Evolutionary conservation across 1,284 basidiomycete species (phyloP).

Genomic region (Boletus subluridellus): DNA sequence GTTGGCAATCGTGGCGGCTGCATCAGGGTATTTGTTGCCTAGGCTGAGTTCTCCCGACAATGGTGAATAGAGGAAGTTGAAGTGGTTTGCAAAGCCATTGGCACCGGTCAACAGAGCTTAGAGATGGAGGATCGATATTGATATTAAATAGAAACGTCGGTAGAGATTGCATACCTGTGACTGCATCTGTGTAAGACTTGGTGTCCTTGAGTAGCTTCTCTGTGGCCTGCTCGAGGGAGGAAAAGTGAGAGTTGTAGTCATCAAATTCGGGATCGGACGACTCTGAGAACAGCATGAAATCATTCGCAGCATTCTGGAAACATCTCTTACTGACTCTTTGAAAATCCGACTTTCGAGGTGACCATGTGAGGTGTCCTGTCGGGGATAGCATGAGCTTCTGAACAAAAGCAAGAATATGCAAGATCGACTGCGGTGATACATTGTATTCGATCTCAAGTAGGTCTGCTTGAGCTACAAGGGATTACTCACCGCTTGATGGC

Average conservation of each 20-base stretch:
- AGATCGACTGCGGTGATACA: slow-evolving; percentile 6
- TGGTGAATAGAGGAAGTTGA: slow-evolving; percentile 77
- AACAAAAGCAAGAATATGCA: neutral
- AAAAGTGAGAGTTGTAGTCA: slow-evolving; percentile 76
- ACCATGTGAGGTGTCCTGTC: slow-evolving; percentile 83
- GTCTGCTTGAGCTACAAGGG: neutral
- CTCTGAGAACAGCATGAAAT: slow-evolving; percentile 46
- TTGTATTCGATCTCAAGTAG: slow-evolving; percentile 2
- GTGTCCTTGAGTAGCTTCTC: slow-evolving; percentile 93
- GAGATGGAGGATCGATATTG: slow-evolving; percentile 2
- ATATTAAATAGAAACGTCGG: neutral
- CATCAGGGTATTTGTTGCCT: slow-evolving; percentile 72
- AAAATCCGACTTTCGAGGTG: slow-evolving; percentile 80
- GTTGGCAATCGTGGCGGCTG: slow-evolving; percentile 72
- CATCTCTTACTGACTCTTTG: slow-evolving; percentile 63
- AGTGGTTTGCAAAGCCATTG: slow-evolving; percentile 73
- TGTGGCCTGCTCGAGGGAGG: slow-evolving; percentile 72
- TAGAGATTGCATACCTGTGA: slow-evolving; percentile 54
- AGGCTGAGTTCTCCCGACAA: slow-evolving; percentile 82
- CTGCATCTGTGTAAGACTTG: slow-evolving; percentile 81
- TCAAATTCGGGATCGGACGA: slow-evolving; percentile 87
- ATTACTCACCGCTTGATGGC: slow-evolving; percentile 66
- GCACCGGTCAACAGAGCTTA: slow-evolving; percentile 80
- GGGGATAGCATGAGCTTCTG: slow-evolving; percentile 10
- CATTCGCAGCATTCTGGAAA: neutral